Evolutionary conservation across 208 protist genomes (phyloP), one percentile per base, ranked within the genome.

Genomic region (Acanthamoeba rhysodes): DNA sequence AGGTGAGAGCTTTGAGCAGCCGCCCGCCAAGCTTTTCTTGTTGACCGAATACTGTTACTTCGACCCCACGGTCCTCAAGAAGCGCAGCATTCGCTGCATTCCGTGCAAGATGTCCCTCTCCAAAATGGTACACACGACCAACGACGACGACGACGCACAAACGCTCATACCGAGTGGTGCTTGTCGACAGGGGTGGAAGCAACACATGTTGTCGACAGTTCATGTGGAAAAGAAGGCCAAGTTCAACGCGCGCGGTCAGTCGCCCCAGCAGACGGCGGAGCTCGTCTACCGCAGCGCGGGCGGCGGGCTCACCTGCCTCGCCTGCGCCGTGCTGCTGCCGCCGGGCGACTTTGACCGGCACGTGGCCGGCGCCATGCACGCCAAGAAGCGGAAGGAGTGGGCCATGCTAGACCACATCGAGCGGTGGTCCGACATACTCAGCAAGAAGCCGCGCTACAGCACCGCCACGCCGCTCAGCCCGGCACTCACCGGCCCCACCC

Each of bases 361-460:
- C 32, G 41, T 84, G 14, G 41, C 27, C 22, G 74, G 74, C 6
- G 9, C 34, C 37, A 9, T 18, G n/a, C 74, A 84, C 74, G 45
- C 32, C 74, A 84, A 84, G 45, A 45, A 50, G 37, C 74, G 74
- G 45, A 45, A n/a, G 37, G 74, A 55, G 24, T 84, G 74, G 74
- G 74, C 74, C 41, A 24, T 84, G 74, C 74, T 84, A 3, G 74
- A 84, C 45, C 74, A 84, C 37, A 84, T 84, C 74, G 74, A 84
- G 45, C 74, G 74, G 24, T 84, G 74, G 74, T 84, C 74, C 14
- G 74, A 84, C 37, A 84, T 84, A 20, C 29, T 84, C 74, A 84
- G 74, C 74, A 84, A 84, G 74, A 84, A 84, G 74, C 74, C 74
- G 20, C 74, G 74, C 41, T 84, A 84, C 74, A 84, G 74, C 74